Conservation (phyloP, 2,329 filamentous ascomycete genomes). For the Colletotrichum caudatum region DNA sequence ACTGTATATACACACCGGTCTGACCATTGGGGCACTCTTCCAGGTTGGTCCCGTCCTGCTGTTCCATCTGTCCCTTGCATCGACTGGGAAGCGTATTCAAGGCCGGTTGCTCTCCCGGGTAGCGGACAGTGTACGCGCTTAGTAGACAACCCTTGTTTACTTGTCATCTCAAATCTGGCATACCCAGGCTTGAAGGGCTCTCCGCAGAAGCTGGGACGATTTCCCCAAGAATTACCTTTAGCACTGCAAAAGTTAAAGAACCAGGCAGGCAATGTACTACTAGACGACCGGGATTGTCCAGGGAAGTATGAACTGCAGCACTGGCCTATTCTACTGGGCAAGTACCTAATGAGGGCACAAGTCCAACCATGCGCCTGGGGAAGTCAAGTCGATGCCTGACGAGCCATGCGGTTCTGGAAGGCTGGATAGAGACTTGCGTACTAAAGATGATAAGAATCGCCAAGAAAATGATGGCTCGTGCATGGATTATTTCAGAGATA, state of each 20-base stretch:
- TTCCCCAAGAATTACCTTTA: background rate
- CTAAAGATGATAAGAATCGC: background rate
- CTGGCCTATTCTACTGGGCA: background rate
- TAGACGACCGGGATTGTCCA: background rate
- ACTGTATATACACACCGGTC: background rate
- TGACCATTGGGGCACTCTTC: too few species aligned
- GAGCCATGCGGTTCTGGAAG: background rate
- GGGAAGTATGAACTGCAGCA: background rate
- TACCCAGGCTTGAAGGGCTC: background rate
- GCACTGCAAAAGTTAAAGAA: background rate
- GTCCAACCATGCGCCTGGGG: background rate
- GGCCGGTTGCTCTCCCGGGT: background rate
- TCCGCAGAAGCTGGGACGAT: background rate
- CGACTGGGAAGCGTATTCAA: background rate
- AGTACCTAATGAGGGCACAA: background rate
- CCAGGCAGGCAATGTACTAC: background rate
- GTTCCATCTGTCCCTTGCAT: conserved; percentile 11
- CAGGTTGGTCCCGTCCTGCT: background rate
- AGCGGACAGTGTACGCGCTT: background rate
- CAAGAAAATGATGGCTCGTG: background rate
- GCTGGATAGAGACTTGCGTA: background rate
- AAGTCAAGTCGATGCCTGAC: background rate
- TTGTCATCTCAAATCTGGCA: background rate
- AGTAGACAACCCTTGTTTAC: background rate
- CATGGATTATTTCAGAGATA: background rate